Conservation (phyloP, 192 early-diverging fungal genomes). For the Coemansia sp. region DNA sequence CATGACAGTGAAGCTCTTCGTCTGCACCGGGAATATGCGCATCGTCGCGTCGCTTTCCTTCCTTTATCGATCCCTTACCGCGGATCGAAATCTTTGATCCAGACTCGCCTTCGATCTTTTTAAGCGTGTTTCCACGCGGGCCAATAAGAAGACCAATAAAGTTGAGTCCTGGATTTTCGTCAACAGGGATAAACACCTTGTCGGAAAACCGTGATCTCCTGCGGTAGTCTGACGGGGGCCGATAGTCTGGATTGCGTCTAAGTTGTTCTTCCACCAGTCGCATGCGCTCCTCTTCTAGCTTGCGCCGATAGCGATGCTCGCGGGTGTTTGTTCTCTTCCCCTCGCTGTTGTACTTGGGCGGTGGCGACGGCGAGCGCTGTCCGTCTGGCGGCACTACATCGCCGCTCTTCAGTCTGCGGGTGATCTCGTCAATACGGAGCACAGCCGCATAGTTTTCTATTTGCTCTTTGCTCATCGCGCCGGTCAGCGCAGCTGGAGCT, state of each 20-base stretch:
- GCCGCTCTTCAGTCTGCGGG: constrained; percentile 72
- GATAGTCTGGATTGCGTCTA: constrained; percentile 74
- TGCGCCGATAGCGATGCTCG: constrained; percentile 86
- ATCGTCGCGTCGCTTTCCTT: constrained; percentile 76
- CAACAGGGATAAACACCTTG: constrained; percentile 93
- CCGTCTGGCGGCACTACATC: constrained; percentile 73
- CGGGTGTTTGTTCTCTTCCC: constrained; percentile 96
- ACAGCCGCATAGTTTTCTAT: constrained; percentile 69
- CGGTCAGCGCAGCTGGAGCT: constrained; percentile 73
- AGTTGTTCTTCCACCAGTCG: constrained; percentile 78
- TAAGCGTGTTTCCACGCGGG: constrained; percentile 94
- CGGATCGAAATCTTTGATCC: constrained; percentile 96
- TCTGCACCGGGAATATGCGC: constrained; percentile 63
- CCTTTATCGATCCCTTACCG: constrained; percentile 94
- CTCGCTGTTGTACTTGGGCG: constrained; percentile 86
- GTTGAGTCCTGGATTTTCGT: constrained; percentile 95
- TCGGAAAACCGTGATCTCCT: constrained; percentile 77
- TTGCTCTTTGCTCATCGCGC: constrained; percentile 75
- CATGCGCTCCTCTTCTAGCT: constrained; percentile 92
- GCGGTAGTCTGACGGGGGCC: constrained; percentile 90
- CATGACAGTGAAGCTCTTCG: constrained; percentile 87
- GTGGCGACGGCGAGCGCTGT: constrained; percentile 90
- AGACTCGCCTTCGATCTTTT: constrained; percentile 92
- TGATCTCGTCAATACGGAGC: constrained; percentile 90
- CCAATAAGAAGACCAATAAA: constrained; percentile 97